Evolutionary conservation across 192 early-diverging fungal genomes (phyloP), one percentile per base, ranked within the genome.

Genomic region (Entophlyctis luteolus): DNA sequence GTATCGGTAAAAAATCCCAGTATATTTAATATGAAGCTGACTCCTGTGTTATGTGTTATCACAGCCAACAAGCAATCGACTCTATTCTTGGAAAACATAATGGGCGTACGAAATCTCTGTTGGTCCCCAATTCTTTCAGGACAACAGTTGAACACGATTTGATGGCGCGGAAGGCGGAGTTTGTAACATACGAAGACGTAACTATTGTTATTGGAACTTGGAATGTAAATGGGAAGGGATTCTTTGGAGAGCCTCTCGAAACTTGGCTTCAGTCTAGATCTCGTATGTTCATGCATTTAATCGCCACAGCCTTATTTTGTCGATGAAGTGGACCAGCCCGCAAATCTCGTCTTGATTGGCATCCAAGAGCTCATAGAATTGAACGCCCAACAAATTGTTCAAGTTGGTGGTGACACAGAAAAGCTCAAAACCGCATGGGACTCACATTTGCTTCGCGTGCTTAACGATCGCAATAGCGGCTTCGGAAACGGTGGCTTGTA

Each of bases 331-430:
- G 8, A n/a, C 0, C 70, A 70, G 56, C 55, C 48, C 2, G 93
- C 95, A 0, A 89, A 99, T 62, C 67, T 98, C 20, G 82, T 87
- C 28, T 88, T 88, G 0, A 87, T 98, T 68, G 96, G 93, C 12
- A 90, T 97, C 52, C 95, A 99, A 70, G 98, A 99, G 70, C 86
- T 99, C 27, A 95, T 99, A n/a, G 89, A 96, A 72, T 74, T 99
- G 46, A 92, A 79, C 37, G 79, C 84, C 23, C 80, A 79, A 28
- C 77, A 88, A 68, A 83, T 92, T 18, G 49, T 52, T 22, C 23
- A 55, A 27, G 34, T 45, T 25, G 59, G 79, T 5, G 75, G 72
- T n/a, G 78, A 84, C 57, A 77, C 79, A 27, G 66, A 79, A 28
- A 55, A 68, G 42, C 70, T 80, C 27, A 39, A 70, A 28, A 36